Evolutionary conservation across 495 filamentous ascomycete genomes (phyloP).

Genomic region (Neurospora sp.): DNA sequence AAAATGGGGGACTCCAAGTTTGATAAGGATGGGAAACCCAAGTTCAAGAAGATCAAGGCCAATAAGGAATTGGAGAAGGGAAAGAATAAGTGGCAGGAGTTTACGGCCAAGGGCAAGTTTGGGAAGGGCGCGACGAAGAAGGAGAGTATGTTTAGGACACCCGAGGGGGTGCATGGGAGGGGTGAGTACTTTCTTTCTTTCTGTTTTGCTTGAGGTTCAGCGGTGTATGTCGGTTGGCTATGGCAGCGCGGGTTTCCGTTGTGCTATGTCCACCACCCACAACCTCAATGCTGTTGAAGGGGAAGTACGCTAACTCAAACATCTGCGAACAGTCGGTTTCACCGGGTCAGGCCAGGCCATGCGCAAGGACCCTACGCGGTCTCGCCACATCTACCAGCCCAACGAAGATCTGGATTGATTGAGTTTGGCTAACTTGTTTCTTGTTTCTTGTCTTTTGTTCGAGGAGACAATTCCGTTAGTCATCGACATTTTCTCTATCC

Average conservation of each 20-base stretch:
- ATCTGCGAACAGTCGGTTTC: conserved; percentile 89
- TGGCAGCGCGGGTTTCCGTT: too few relatives aligned
- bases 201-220: too few relatives aligned
- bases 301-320: too few relatives aligned
- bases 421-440: conserved; percentile 7
- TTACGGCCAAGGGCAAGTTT: conserved; percentile 59
- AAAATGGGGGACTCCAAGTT: conserved; percentile 3
- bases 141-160: conserved; percentile 95
- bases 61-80: conserved; percentile 80
- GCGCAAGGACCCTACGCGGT: conserved; percentile 80
- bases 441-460: not conserved
- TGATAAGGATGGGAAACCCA: conserved; percentile 30
- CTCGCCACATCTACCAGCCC: conserved; percentile 77
- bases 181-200: conserved; percentile 42
- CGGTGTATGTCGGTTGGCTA: too few relatives aligned
- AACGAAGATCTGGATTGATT: conserved; percentile 60
- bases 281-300: too few relatives aligned
- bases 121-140: conserved; percentile 48
- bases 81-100: conserved; percentile 93
- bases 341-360: conserved; percentile 90
- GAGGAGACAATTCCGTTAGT: not conserved
- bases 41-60: conserved; percentile 72
- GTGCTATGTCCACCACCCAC: too few relatives aligned
- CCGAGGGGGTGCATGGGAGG: conserved; percentile 73
- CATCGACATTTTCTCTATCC: not conserved